phyloP scores from a whole-genome alignment of 1,284 basidiomycete species.

The Cutaneotrichosporon cyanovorans region DNA sequence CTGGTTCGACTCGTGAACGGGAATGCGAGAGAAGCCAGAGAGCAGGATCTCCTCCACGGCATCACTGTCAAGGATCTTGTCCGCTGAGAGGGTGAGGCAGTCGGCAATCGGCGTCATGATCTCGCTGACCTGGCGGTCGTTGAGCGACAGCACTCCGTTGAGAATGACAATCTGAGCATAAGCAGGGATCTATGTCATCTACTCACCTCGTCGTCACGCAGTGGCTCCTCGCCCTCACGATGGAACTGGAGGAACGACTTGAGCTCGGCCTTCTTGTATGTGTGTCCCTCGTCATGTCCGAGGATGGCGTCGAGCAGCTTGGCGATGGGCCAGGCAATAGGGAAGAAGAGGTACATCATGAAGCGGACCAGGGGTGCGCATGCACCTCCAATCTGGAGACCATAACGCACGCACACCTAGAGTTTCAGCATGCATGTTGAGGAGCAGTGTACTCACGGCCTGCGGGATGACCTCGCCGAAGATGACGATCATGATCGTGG shows the following conservation, averaged over 20 bases:
- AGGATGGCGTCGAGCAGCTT: conserved; percentile 74
- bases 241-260: conserved; percentile 88
- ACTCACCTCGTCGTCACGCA: conserved; percentile 79
- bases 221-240: conserved; percentile 73
- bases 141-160: conserved; percentile 78
- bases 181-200: too few species aligned
- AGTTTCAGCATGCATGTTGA: background rate
- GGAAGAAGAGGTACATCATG: conserved; percentile 65
- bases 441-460: conserved; percentile 37
- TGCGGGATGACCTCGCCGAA: conserved; percentile 76
- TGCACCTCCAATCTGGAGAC: conserved; percentile 81
- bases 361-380: conserved; percentile 70
- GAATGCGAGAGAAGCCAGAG: conserved; percentile 90
- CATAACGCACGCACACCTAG: conserved; percentile 83
- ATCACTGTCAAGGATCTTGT: conserved; percentile 71
- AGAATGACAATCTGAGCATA: conserved; percentile 77
- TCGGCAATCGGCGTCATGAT: conserved; percentile 80
- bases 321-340: conserved; percentile 80
- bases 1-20: conserved; percentile 71
- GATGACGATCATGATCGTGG: conserved; percentile 69
- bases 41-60: conserved; percentile 64
- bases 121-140: conserved; percentile 68
- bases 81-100: conserved; percentile 50
- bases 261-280: conserved; percentile 84
- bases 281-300: conserved; percentile 57